Evolutionary conservation across 768 basidiomycete genomes (phyloP).

Genomic region (Auriculariales sp.): DNA sequence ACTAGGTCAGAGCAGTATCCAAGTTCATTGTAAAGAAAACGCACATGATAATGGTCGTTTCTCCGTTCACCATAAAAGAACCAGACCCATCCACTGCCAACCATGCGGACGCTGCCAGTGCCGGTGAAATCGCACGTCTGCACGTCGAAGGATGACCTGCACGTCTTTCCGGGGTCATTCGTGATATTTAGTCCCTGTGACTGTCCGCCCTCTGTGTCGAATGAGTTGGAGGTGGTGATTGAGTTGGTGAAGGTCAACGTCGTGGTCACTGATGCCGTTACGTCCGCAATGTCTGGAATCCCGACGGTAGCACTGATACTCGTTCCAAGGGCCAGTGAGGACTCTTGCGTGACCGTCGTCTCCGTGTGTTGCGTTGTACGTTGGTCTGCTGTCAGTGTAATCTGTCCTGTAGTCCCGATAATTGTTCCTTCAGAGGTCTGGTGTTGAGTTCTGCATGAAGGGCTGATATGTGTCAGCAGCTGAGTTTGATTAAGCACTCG

Average conservation of each 20-base stretch:
- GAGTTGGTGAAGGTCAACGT: background rate
- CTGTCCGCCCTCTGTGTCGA: background rate
- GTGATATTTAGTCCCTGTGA: background rate
- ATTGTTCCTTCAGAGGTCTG: background rate
- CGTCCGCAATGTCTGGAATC: background rate
- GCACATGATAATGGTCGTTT: background rate
- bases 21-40: background rate
- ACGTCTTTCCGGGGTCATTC: background rate
- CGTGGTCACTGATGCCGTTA: background rate
- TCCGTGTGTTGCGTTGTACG: background rate
- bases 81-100: background rate
- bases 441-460: background rate
- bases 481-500: too few species aligned
- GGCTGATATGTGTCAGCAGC: too few species aligned
- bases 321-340: background rate
- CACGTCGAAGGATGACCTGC: background rate
- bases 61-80: background rate
- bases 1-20: background rate
- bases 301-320: background rate
- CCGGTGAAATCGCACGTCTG: background rate
- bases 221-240: background rate
- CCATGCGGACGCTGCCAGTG: background rate
- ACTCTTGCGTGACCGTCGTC: background rate
- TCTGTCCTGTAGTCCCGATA: background rate
- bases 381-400: background rate